Percentiles rank a stretch among this genome's conserved stretches.
Evolutionary conservation across 176 grass and related monocot species (phyloP).

Genomic region (Lolium rigidum): DNA sequence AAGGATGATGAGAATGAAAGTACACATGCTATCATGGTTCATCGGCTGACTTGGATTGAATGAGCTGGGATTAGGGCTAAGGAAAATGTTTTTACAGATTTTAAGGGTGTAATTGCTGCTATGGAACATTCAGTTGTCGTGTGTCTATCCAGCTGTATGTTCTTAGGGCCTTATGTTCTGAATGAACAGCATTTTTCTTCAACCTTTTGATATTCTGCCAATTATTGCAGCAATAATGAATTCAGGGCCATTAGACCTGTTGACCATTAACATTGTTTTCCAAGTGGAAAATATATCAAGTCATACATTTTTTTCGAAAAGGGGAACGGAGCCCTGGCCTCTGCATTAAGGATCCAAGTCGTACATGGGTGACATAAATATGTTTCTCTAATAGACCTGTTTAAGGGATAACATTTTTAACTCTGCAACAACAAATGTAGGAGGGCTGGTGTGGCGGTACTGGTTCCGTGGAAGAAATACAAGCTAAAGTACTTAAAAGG

Average conservation of each 20-base stretch:
- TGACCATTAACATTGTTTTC: constrained; percentile 19
- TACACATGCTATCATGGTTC: not conserved
- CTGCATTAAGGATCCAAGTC: not conserved
- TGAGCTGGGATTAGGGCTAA: constrained; percentile 1
- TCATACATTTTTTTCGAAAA: not conserved
- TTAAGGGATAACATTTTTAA: constrained; percentile 13
- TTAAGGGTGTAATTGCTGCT: constrained; percentile 16
- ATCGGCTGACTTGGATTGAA: not conserved
- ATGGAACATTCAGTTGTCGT: constrained; percentile 23
- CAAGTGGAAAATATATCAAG: not conserved
- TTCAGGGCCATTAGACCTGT: constrained; percentile 15
- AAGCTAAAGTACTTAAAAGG: constrained; percentile 89
- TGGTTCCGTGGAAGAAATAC: constrained; percentile 88
- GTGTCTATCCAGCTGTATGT: constrained; percentile 28
- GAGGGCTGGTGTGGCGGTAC: constrained; percentile 89
- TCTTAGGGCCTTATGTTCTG: constrained; percentile 7
- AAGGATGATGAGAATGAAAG: constrained; percentile 7
- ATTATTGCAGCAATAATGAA: constrained; percentile 23
- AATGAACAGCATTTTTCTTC: not conserved
- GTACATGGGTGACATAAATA: constrained; percentile 20
- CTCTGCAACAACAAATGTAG: constrained; percentile 50
- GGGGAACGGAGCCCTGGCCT: too few species aligned
- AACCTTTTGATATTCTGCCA: not conserved
- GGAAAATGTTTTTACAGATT: not conserved
- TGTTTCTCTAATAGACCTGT: not conserved